phyloP scores from a whole-genome alignment of 208 protist genomes.

The Acanthamoeba healyi region DNA sequence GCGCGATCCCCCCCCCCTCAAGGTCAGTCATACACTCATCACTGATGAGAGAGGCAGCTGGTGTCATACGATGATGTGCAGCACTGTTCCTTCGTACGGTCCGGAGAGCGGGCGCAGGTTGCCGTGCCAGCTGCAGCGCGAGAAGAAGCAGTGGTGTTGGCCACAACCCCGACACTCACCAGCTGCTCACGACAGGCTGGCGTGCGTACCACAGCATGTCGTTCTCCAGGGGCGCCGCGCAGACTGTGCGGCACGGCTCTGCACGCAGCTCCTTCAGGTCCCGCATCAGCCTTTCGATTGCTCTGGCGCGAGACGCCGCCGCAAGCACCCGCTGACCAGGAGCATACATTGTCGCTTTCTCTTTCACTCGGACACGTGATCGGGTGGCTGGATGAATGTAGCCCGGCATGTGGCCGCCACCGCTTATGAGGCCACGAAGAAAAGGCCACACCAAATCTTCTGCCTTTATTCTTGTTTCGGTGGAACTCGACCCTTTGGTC shows the following conservation, averaged over 20 bases:
- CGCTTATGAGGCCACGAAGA: not conserved
- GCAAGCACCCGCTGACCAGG: too few species aligned
- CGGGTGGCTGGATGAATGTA: not conserved
- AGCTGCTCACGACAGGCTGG: too few species aligned
- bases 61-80: conserved; percentile 42
- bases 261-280: not conserved
- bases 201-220: not conserved
- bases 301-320: not conserved
- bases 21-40: not conserved
- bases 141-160: not conserved
- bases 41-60: not conserved
- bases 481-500: too few species aligned
- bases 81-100: conserved; percentile 12
- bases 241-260: conserved; percentile 8
- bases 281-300: not conserved
- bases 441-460: conserved; percentile 3
- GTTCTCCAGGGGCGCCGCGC: not conserved
- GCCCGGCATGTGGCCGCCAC: not conserved
- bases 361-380: not conserved
- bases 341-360: not conserved
- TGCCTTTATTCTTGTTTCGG: not conserved
- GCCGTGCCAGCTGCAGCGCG: not conserved
- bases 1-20: not conserved
- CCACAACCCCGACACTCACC: not conserved
- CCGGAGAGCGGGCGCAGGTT: conserved; percentile 34